Evolutionary conservation across 495 filamentous ascomycete genomes (phyloP), one percentile per base, ranked within the genome.

Genomic region (Penicillium odoratum): DNA sequence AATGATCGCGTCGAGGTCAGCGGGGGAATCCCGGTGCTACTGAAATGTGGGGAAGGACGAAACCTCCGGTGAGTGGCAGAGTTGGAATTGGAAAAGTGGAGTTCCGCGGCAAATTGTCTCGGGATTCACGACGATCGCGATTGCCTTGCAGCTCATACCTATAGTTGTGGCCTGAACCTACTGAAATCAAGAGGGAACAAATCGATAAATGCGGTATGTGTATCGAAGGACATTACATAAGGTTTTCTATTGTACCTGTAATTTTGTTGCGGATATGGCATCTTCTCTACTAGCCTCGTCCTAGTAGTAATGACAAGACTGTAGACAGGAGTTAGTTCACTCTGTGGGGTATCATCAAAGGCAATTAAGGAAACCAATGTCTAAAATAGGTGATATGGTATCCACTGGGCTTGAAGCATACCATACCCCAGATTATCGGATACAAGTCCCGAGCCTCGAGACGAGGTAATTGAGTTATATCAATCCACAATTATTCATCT

Each of bases 1-100:
- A 18, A 47, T 21, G 28, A 47, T 38, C 54, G 47, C 4, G 33
- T 50, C 46, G 54, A 50, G 54, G 54, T 40, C 46, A 51, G 49
- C 7, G 49, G 30, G 31, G 31, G 28, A 47, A 47, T 21, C 21
- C 21, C 21, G 21, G 21, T 21, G 21, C 21, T 15, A 47, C 45
- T 18, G 45, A 21, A 47, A 0, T 26, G 45, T 47, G 45, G 45
- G 28, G 45, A 40, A 38, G 6, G 38, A 4, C 11, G 38, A 40
- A 40, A 40, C 38, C 38, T 40, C n/a, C 38, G 38, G 38, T 40
- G 38, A 40, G 13, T 40, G 38, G 38, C 5, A 33, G 31, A 0
- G 31, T 33, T 6, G 31, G 7, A 33, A 33, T 6, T 10, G 7
- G 31, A 10, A 40, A 40, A 40, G 38, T 40, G 38, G 38, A 40